Evolutionary conservation across 192 early-diverging fungal genomes (phyloP).

Genomic region (Spizellomyces sp.): DNA sequence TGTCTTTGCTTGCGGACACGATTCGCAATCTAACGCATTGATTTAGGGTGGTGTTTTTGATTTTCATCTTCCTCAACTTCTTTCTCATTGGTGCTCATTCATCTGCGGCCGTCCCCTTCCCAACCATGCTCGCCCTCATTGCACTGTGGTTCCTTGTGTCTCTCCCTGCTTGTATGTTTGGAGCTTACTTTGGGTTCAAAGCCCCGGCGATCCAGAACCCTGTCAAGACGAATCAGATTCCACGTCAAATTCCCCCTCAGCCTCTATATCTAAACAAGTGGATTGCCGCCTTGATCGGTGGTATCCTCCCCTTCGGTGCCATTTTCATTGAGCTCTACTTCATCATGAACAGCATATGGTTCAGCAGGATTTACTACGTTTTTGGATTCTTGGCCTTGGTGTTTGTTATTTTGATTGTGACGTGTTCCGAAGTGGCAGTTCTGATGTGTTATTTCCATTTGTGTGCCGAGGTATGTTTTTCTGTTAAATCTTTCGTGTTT

Average conservation of each 20-base stretch:
- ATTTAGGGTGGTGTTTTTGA: conserved; percentile 51
- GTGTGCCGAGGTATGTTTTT: conserved; percentile 49
- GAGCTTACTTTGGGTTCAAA: conserved; percentile 86
- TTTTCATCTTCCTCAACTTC: conserved; percentile 77
- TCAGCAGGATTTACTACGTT: conserved; percentile 56
- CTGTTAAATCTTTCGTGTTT: background rate
- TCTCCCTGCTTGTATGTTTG: conserved; percentile 77
- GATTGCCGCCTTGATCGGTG: conserved; percentile 66
- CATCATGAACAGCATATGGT: conserved; percentile 61
- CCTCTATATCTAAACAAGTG: conserved; percentile 65
- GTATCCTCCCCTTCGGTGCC: conserved; percentile 68
- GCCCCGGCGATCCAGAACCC: conserved; percentile 73
- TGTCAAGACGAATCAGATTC: conserved; percentile 90
- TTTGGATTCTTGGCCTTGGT: conserved; percentile 61
- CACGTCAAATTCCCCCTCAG: conserved; percentile 83
- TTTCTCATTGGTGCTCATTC: conserved; percentile 84
- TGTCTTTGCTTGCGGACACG: conserved; percentile 19
- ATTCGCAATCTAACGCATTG: background rate
- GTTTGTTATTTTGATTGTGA: conserved; percentile 56
- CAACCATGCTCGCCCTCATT: conserved; percentile 78
- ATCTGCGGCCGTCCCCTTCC: conserved; percentile 88
- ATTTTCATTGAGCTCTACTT: conserved; percentile 66
- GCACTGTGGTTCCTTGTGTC: conserved; percentile 80
- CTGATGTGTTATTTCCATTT: conserved; percentile 63
- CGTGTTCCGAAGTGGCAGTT: conserved; percentile 52